Evolutionary conservation across 1,139 yeast species (phyloP), one percentile per base, ranked within the genome.

Genomic region (Candida tetrigidarum): DNA sequence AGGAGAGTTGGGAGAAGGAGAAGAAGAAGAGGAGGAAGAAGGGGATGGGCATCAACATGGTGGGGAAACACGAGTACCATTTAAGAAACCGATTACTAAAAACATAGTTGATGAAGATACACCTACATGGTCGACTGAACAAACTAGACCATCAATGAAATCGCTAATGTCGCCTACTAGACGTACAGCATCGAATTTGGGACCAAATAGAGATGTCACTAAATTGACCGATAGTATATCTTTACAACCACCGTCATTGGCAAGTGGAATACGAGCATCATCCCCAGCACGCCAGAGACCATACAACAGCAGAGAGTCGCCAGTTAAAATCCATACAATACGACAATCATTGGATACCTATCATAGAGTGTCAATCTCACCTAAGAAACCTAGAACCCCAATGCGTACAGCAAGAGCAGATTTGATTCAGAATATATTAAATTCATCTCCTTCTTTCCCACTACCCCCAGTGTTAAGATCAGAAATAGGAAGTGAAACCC

Each of bases 361-460:
- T 50, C 74, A 67, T 49, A 58, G 70, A 52, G 58, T 67, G 20
- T 67, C 65, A 45, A 66, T 66, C 34, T 74, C 66, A 44, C 78
- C 71, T 22, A 69, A 60, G 45, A 45, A 48, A 59, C 54, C 42
- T 59, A 28, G 38, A 29, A 44, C 52, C 50, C 56, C 47, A 48
- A 50, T 45, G 44, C 50, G 50, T 46, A 41, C 52, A 54, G 57
- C 68, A 40, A 59, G 80, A 41, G 70, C 78, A 6, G 67, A 78
- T 20, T 59, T 73, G 53, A 71, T 76, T 14, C 73, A 72, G 44
- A 66, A 68, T 40, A 66, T 71, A 37, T 59, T 72, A 40, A 74
- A 76, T 47, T 77, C 82, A 0, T 78, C 82, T 1, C 83, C 83
- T 0, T 75, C 80, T 9, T 67, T 76, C 25, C 80, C 80, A 0